Conservation (phyloP, 1,139 yeast species). For the Spencermartinsiella ligniputridi region DNA sequence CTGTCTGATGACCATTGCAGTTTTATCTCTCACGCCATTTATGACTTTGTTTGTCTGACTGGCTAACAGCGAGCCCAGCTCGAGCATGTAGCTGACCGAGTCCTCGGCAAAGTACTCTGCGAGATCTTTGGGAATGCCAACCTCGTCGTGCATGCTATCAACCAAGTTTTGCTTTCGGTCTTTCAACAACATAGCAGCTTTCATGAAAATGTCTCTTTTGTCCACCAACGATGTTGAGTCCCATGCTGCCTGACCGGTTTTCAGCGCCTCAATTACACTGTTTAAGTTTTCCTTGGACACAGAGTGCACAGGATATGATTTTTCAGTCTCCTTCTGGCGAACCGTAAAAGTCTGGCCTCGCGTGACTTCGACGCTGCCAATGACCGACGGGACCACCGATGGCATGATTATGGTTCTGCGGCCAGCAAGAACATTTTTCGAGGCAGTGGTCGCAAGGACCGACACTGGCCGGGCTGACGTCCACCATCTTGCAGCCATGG, state of each 20-base stretch:
- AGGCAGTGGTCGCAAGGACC: too few relatives aligned
- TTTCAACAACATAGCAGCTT: conserved; percentile 19
- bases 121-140: conserved; percentile 41
- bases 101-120: conserved; percentile 40
- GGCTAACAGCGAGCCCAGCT: conserved; percentile 15
- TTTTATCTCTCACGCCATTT: background rate
- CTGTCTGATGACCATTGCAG: conserved; percentile 29
- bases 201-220: conserved; percentile 21
- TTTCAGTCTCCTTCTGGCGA: background rate
- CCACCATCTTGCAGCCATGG: too few relatives aligned
- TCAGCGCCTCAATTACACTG: conserved; percentile 16
- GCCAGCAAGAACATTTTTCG: too few relatives aligned
- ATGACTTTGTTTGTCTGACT: conserved; percentile 2
- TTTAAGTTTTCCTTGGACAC: background rate
- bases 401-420: too few relatives aligned
- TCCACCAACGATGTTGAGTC: conserved; percentile 11
- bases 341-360: background rate
- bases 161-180: conserved; percentile 19
- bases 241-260: conserved; percentile 15
- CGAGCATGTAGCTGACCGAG: conserved; percentile 18
- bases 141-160: conserved; percentile 23
- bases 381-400: background rate
- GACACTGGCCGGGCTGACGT: too few relatives aligned
- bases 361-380: background rate
- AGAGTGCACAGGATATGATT: background rate